A percentile compares a stretch with the other conserved stretches of the same genome.
phyloP scores from a whole-genome alignment of 2,329 filamentous ascomycete species.

The Aurifilum marmelostoma region DNA sequence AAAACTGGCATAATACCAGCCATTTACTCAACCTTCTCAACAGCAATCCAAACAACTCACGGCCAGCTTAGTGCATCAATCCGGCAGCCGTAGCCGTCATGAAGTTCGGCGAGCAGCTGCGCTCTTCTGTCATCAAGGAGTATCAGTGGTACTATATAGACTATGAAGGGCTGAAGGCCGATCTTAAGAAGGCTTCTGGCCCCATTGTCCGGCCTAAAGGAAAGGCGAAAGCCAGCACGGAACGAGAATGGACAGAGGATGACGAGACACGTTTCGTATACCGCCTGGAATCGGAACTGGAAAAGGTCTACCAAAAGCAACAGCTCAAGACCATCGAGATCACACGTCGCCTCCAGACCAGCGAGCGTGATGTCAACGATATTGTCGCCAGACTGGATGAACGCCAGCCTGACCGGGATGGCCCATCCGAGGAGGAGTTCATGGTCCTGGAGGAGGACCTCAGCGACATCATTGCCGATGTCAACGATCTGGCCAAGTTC shows the following conservation, averaged over 20 bases:
- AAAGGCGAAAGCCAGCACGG: conserved; percentile 48
- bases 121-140: conserved; percentile 92
- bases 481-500: conserved; percentile 97
- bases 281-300: conserved; percentile 86
- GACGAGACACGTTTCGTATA: conserved; percentile 88
- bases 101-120: conserved; percentile 96
- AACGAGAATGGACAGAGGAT: conserved; percentile 80
- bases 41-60: conserved; percentile 32
- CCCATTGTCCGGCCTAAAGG: conserved; percentile 39
- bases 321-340: conserved; percentile 98
- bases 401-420: conserved; percentile 58
- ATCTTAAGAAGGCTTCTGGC: conserved; percentile 76
- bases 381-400: conserved; percentile 77
- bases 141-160: conserved; percentile 99
- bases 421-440: conserved; percentile 87
- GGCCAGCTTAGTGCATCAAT: conserved; percentile 40
- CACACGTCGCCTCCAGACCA: conserved; percentile 82
- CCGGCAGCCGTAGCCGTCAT: conserved; percentile 61
- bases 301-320: conserved; percentile 97
- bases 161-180: conserved; percentile 90
- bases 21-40: conserved; percentile 40
- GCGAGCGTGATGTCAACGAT: conserved; percentile 86
- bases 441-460: conserved; percentile 90
- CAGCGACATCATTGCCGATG: conserved; percentile 97
- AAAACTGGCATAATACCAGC: conserved; percentile 47